Base-by-base conservation (phyloP, 805 yeast genomes). In the Sungouiella blattae region DNA sequence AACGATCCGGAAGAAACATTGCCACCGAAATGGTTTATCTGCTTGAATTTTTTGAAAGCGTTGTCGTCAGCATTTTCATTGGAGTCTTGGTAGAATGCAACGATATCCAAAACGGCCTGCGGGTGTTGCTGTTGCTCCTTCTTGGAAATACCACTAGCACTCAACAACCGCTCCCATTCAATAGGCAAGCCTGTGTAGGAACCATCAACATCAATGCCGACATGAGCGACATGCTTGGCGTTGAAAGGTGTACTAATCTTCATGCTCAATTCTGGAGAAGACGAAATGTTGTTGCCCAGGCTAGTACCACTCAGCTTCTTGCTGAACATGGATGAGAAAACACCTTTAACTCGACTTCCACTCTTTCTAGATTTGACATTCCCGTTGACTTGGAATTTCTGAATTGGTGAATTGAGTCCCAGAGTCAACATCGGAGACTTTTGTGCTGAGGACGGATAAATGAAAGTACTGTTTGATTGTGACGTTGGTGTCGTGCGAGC, bases 91-190 rank as follows among this genome's bases (percentile, higher is more conserved):
- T 87, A 87, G 55, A 87, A 87, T 28, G 86, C 87, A 18, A 87
- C 87, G 40, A 86, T 88, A 52, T 87, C 95, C 72, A 83, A 83
- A 4, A 93, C 95, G 1, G 96, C 96, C 58, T 87, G 89, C 2
- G 97, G 96, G 59, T 93, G 87, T 42, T 83, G 85, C 54, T 82
- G 81, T 62, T 87, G 95, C 52, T 93, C 98, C 44, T 77, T 83
- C 44, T 76, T 79, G 5, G 96, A 78, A 40, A 93, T 88, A 35
- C 96, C 96, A 50, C 88, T 83, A 2, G 93, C 85, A 9, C 82
- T 73, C 35, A 93, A 69, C 23, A 89, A 68, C 43, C 77, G 75
- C 43, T 87, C 87, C 98, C 98, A 93, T 52, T 87, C 95, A 18
- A 77, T 81, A 0, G 98, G 98, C 28, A 93, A 67, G 2, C 97